Percentiles rank a stretch among this genome's conserved stretches.
Evolutionary conservation across 306 rosid species (phyloP).

Genomic region (Phaseolus lunatus): DNA sequence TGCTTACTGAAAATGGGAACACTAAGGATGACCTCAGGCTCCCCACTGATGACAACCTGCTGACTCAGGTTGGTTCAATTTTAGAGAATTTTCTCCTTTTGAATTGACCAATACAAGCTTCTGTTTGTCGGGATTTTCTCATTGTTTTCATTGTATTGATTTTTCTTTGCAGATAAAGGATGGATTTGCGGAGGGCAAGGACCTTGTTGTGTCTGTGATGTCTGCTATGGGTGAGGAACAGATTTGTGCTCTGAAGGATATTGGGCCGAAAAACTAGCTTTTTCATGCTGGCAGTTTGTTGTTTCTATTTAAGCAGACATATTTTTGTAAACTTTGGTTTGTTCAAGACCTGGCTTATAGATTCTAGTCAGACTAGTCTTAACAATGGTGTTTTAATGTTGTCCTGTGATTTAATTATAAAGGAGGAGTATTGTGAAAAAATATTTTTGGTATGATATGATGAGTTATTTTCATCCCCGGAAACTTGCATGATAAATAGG

Average conservation of each 20-base stretch:
- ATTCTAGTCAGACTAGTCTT: constrained; percentile 42
- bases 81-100: neutral
- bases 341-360: constrained; percentile 41
- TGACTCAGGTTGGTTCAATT: constrained; percentile 60
- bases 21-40: constrained; percentile 69
- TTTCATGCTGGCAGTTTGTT: constrained; percentile 40
- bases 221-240: constrained; percentile 91
- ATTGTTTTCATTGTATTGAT: neutral
- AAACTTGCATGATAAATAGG: no score
- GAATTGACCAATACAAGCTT: neutral
- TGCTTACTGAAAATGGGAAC: constrained; percentile 73
- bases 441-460: neutral
- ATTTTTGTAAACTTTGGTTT: constrained; percentile 47
- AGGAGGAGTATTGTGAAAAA: constrained; percentile 32
- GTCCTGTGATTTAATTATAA: constrained; percentile 36
- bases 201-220: constrained; percentile 78
- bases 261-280: constrained; percentile 68
- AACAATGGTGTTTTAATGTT: constrained; percentile 42
- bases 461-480: neutral
- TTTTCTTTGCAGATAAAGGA: constrained; percentile 66
- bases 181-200: constrained; percentile 77
- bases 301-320: constrained; percentile 46
- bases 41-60: constrained; percentile 68
- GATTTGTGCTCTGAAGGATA: constrained; percentile 78
- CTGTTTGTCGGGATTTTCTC: neutral